Percentiles rank a stretch among this genome's conserved stretches.
Evolutionary conservation across 495 filamentous ascomycete genomes (phyloP).

Genomic region (Pseudevernia furfuracea): DNA sequence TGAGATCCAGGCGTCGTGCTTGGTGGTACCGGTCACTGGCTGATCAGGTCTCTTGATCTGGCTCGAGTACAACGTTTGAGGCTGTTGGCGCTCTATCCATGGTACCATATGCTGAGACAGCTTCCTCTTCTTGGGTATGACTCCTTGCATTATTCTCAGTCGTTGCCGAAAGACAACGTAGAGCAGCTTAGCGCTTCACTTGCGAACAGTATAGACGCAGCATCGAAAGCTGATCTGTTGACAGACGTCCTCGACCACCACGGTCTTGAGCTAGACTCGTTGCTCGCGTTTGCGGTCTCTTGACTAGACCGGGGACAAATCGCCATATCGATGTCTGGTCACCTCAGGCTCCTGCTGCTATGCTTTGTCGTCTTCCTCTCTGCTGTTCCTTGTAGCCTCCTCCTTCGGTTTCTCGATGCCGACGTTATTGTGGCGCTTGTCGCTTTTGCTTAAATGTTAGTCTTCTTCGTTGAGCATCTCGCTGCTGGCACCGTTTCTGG

Average conservation of each 20-base stretch:
- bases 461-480: slow-evolving; percentile 40
- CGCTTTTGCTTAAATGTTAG: slow-evolving; percentile 40
- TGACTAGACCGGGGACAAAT: slow-evolving; percentile 46
- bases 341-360: slow-evolving; percentile 43
- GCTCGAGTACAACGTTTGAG: slow-evolving; percentile 55
- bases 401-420: slow-evolving; percentile 46
- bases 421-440: slow-evolving; percentile 40
- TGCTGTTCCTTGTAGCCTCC: slow-evolving; percentile 25
- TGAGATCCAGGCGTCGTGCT: slow-evolving; percentile 48
- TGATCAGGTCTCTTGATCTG: slow-evolving; percentile 53
- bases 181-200: slow-evolving; percentile 80
- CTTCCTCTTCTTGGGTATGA: slow-evolving; percentile 47
- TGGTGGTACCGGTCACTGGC: slow-evolving; percentile 47
- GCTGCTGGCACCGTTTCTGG: slow-evolving; percentile 29
- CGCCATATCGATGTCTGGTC: slow-evolving; percentile 55
- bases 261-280: slow-evolving; percentile 42
- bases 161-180: slow-evolving; percentile 85
- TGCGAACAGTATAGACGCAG: slow-evolving; percentile 72
- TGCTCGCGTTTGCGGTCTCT: slow-evolving; percentile 32
- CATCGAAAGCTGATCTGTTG: slow-evolving; percentile 70
- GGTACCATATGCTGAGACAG: slow-evolving; percentile 53
- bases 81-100: slow-evolving; percentile 63
- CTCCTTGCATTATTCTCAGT: slow-evolving; percentile 67
- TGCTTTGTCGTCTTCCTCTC: slow-evolving; percentile 39
- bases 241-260: slow-evolving; percentile 52